phyloP scores from a whole-genome alignment of 768 basidiomycete genomes.

The Termitomyces bulborhizus region DNA sequence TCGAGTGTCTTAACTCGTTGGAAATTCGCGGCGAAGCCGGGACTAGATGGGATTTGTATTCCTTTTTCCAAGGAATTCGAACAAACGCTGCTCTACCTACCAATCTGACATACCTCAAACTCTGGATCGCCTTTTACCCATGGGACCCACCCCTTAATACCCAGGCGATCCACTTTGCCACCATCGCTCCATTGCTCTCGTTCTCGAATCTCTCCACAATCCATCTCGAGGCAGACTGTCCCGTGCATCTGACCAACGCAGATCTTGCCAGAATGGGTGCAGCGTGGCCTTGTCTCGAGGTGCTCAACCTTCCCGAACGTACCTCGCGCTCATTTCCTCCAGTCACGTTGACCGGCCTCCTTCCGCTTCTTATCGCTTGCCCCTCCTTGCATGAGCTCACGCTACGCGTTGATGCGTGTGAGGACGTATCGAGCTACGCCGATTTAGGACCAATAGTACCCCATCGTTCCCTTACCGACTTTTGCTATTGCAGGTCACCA shows the following conservation, averaged over 20 bases:
- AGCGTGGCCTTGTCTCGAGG: constrained; percentile 7
- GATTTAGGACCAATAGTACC: constrained; percentile 4
- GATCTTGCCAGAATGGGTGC: constrained; percentile 3
- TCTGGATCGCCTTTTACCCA: neutral
- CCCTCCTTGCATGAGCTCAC: constrained; percentile 3
- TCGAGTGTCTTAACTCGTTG: neutral
- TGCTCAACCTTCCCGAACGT: constrained; percentile 5
- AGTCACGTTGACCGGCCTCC: constrained; percentile 5
- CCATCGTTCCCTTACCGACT: constrained; percentile 1
- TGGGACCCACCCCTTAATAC: neutral
- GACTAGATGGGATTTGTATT: neutral
- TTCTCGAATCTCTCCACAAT: neutral
- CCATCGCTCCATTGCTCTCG: neutral
- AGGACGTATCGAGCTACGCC: constrained; percentile 6
- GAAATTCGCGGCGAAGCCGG: neutral
- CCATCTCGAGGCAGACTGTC: neutral
- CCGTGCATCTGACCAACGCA: constrained; percentile 3
- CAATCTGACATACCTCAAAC: constrained; percentile 1
- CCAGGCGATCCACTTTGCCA: neutral
- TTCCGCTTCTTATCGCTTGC: constrained; percentile 1
- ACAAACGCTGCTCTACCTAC: neutral
- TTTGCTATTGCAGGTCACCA: constrained; percentile 8
- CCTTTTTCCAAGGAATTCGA: neutral
- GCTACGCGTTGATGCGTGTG: constrained; percentile 8
- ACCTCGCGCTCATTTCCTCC: neutral